A percentile compares a stretch with the other conserved stretches of the same genome.
Evolutionary conservation across 768 basidiomycete genomes (phyloP).

Genomic region (Rhodotorula paludigena): DNA sequence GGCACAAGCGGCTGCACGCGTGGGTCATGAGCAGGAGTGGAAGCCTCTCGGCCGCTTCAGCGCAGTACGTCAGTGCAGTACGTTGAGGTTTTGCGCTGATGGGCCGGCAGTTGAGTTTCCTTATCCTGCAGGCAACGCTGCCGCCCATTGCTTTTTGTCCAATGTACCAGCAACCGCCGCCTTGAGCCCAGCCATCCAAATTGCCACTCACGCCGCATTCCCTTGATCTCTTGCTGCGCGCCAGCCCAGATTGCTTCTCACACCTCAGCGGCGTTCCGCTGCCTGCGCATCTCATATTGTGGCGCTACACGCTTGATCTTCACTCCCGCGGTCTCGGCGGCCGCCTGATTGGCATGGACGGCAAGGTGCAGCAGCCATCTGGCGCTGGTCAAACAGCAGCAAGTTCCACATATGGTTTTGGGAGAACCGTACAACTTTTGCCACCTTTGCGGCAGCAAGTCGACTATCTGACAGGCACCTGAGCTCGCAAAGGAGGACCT

Average conservation of each 20-base stretch:
- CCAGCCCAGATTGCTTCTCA: background rate
- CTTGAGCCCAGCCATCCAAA: background rate
- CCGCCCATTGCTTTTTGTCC: background rate
- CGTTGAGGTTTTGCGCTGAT: too few relatives aligned
- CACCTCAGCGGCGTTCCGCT: too few relatives aligned
- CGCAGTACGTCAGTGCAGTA: too few relatives aligned
- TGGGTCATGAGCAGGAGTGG: too few relatives aligned
- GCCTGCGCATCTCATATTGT: background rate
- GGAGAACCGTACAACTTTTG: background rate
- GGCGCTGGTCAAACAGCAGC: background rate
- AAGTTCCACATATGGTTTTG: background rate
- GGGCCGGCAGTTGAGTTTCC: too few relatives aligned
- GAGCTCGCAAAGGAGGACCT: background rate
- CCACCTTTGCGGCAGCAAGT: background rate
- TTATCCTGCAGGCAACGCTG: too few relatives aligned
- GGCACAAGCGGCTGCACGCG: too few relatives aligned
- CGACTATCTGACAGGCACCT: background rate
- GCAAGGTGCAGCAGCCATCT: background rate
- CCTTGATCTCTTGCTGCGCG: accelerated
- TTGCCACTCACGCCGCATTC: background rate
- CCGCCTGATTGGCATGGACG: background rate
- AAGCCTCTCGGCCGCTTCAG: too few relatives aligned
- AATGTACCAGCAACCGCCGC: background rate
- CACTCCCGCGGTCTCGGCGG: background rate
- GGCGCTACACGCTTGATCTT: background rate